Evolutionary conservation across 805 yeast genomes (phyloP), one percentile per base, ranked within the genome.

Genomic region (Candida endomychidarum): DNA sequence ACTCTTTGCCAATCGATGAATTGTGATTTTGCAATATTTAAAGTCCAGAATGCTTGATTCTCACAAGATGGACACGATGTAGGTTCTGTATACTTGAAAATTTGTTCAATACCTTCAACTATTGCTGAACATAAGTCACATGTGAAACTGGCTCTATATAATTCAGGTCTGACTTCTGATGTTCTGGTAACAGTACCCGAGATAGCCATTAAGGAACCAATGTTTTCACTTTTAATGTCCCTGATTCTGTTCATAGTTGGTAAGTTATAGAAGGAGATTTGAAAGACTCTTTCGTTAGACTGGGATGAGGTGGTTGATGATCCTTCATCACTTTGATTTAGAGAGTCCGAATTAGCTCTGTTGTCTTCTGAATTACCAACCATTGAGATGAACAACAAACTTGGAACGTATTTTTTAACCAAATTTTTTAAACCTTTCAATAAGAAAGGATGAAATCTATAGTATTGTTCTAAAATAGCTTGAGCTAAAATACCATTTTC

Each of bases 1-100:
- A 89, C 91, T 49, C 85, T 85, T 62, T 91, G 99, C 99, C 99
- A 91, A 70, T 91, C 98, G 47, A 88, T 72, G 55, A 93, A 91
- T 46, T 83, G 86, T 0, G 96, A 86, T 61, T 88, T 87, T 24
- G 85, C 64, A 21, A 91, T 81, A 53, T 86, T 82, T 42, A 93
- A 67, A 1, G 95, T 80, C 95, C 96, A 91, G 40, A 79, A 72
- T 2, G 85, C 75, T 56, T 88, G 88, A 64, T 91, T 91, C 42
- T 80, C 86, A 68, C 99, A 91, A 9, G 83, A 77, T 8, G 91
- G 90, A 65, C 99, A 93, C 48, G 84, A 80, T 3, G 93, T 83
- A 32, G 99, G 99, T 61, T 91, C 96, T 8, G 98, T 91, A 65
- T 82, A 93, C 57, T 81, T 85, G 74, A 91, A 93, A 30, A 82